Percentiles rank a stretch among this genome's conserved stretches.
Conservation (phyloP, 352 stramenopile genomes). For the Pythium myriotylum region DNA sequence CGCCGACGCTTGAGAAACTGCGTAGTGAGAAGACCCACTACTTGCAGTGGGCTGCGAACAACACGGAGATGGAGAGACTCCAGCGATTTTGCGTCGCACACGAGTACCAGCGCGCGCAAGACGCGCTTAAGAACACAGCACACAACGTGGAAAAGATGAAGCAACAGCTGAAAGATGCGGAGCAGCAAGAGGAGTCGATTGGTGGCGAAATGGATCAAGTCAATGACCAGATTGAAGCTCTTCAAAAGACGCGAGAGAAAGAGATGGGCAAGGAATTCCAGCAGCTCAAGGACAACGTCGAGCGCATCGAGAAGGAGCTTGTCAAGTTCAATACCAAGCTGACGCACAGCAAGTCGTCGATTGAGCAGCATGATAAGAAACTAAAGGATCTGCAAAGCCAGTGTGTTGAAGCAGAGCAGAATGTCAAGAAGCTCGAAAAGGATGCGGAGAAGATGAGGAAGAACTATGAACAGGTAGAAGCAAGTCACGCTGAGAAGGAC, state of each 20-base stretch:
- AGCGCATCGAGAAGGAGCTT: conserved; percentile 78
- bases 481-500: conserved; percentile 53
- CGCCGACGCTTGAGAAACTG: conserved; percentile 98
- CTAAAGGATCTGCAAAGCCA: conserved; percentile 68
- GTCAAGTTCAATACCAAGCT: conserved; percentile 87
- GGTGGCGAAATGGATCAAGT: conserved; percentile 88
- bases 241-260: conserved; percentile 80
- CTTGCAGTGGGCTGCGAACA: conserved; percentile 98
- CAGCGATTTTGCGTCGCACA: conserved; percentile 97
- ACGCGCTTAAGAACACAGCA: conserved; percentile 84
- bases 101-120: conserved; percentile 92
- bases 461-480: conserved; percentile 58
- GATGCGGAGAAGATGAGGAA: conserved; percentile 80
- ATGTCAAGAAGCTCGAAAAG: conserved; percentile 79
- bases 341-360: conserved; percentile 67
- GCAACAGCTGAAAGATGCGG: conserved; percentile 77
- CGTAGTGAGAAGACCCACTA: conserved; percentile 97
- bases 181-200: conserved; percentile 57
- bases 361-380: conserved; percentile 69
- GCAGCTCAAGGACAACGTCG: conserved; percentile 78
- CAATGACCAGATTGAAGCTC: conserved; percentile 36
- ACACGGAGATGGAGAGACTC: conserved; percentile 97
- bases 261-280: conserved; percentile 88
- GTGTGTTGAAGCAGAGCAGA: conserved; percentile 74
- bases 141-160: conserved; percentile 91